Evolutionary conservation across 129 eudicot genomes (phyloP).

Genomic region (Apium graveolens): DNA sequence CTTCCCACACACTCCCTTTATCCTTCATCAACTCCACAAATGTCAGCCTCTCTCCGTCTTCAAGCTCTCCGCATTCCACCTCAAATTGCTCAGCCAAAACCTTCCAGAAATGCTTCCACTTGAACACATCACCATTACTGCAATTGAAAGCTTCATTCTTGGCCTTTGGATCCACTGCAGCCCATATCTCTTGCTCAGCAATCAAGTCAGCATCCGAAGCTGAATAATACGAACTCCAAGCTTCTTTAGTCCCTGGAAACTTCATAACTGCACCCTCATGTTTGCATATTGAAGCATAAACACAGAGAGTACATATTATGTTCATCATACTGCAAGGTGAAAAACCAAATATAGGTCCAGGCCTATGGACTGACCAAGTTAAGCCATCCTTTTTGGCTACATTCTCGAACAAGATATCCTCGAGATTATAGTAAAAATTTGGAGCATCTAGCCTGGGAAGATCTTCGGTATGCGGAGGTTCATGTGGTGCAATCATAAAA

Average conservation of each 20-base stretch:
- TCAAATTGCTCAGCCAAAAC: constrained; percentile 66
- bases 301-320: no score
- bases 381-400: constrained; percentile 39
- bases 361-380: constrained; percentile 70
- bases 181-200: no score
- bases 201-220: no score
- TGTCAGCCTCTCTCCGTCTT: constrained; percentile 27
- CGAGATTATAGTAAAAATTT: constrained; percentile 50
- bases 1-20: no score
- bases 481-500: constrained; percentile 28
- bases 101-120: constrained; percentile 85
- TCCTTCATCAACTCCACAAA: constrained; percentile 46
- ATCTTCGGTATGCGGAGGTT: constrained; percentile 54
- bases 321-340: no score
- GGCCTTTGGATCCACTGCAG: no score
- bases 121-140: constrained; percentile 81
- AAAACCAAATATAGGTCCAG: constrained; percentile 55
- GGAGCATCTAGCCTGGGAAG: constrained; percentile 45
- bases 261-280: no score
- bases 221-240: no score
- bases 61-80: constrained; percentile 56
- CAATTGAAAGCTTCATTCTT: no score
- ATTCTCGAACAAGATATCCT: constrained; percentile 41
- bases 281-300: no score
- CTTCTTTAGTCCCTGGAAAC: no score